A percentile compares a stretch with the other conserved stretches of the same genome.
Conservation (phyloP, 2,329 filamentous ascomycete species). For the Esteya vermicola region DNA sequence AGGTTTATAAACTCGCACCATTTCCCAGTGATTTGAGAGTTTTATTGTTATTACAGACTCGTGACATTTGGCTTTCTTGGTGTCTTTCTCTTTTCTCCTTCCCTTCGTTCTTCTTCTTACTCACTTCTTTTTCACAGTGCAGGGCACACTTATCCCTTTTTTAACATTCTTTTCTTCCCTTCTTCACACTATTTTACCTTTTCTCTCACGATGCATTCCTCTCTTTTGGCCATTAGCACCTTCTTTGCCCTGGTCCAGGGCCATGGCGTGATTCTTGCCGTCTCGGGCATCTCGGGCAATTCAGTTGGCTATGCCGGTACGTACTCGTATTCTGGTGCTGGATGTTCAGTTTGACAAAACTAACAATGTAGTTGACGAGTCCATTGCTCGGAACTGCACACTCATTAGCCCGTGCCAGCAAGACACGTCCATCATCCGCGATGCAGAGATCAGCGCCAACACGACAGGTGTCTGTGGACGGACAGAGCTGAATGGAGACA, state of each 20-base stretch:
- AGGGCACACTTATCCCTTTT: background rate
- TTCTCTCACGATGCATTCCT: background rate
- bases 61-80: background rate
- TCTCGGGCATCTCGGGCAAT: background rate
- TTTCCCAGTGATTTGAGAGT: no score
- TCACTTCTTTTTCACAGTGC: background rate
- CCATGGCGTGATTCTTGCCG: conserved; percentile 1
- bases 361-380: background rate
- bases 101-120: background rate
- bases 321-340: no score
- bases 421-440: conserved; percentile 3
- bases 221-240: background rate
- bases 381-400: conserved; percentile 4
- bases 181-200: background rate
- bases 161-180: background rate
- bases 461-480: conserved; percentile 1
- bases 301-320: background rate
- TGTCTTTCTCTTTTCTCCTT: background rate
- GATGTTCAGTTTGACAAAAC: background rate
- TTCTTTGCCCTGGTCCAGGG: background rate
- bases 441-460: conserved; percentile 1
- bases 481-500: conserved; percentile 3
- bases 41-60: no score
- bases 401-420: conserved; percentile 4
- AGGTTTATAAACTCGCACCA: no score